These are phyloP conservation scores for Monosporozyma servazzii DNA, from an alignment of 805 yeast species.

Conservation along the genomic window DNA sequence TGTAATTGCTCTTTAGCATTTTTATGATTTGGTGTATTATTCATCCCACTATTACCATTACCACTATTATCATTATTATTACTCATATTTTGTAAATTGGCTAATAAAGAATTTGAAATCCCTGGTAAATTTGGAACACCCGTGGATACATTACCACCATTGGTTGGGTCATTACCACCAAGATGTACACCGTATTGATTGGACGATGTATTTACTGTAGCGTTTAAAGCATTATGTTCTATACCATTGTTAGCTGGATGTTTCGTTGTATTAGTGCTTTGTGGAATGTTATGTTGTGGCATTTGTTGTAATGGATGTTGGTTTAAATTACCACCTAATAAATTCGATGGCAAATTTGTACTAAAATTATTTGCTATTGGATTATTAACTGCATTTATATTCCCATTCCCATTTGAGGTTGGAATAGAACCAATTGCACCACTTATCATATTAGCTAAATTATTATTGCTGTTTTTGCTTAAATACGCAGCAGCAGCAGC, in stretches of 20 bases:
- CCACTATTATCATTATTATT: background rate
- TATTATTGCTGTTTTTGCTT: background rate
- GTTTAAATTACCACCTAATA: background rate
- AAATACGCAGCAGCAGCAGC: slow-evolving; percentile 1
- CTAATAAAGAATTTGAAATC: background rate
- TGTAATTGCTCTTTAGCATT: slow-evolving; percentile 11
- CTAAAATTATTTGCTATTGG: slow-evolving; percentile 1
- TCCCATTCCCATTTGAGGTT: background rate
- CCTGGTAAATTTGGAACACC: background rate
- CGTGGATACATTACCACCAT: background rate
- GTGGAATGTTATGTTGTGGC: background rate
- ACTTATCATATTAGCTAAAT: background rate
- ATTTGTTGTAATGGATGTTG: background rate
- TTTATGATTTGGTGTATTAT: background rate
- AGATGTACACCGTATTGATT: background rate
- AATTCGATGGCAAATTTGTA: background rate
- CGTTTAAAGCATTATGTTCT: background rate
- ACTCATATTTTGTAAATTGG: background rate
- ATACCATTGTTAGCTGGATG: background rate
- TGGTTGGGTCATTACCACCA: background rate
- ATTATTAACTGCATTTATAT: background rate
- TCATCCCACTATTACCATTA: background rate
- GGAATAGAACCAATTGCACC: background rate
- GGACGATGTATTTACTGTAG: background rate
- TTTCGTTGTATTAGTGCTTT: background rate